phyloP scores from a whole-genome alignment of 331 rosid genomes.

The Prunus yedoensis region DNA sequence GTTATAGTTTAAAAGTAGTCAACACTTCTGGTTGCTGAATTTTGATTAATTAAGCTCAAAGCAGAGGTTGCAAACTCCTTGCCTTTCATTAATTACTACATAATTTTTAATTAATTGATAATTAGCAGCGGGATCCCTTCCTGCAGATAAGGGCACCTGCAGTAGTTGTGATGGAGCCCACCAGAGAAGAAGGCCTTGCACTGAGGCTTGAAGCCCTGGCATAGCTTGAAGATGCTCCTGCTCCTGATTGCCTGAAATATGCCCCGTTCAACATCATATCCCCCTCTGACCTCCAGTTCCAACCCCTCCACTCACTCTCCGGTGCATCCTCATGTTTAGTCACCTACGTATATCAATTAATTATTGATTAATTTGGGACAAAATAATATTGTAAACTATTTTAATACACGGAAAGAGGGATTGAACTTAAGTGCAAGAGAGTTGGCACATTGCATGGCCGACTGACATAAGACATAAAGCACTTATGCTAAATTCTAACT shows the following conservation, averaged over 20 bases:
- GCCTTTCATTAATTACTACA: neutral
- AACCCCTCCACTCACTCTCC: conserved; percentile 55
- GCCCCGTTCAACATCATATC: conserved; percentile 85
- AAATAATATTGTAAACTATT: too few species aligned
- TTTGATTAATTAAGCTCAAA: neutral
- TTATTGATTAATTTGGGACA: neutral
- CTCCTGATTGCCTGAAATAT: conserved; percentile 69
- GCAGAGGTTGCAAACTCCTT: too few species aligned
- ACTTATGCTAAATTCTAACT: neutral
- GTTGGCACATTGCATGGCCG: too few species aligned
- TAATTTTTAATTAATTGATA: neutral
- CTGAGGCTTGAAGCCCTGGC: conserved; percentile 78
- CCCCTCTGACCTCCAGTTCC: conserved; percentile 95
- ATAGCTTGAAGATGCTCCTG: conserved; percentile 59
- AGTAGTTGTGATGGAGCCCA: conserved; percentile 66
- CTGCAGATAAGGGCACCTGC: conserved; percentile 76
- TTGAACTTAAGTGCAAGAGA: too few species aligned
- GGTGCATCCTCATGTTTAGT: conserved; percentile 80
- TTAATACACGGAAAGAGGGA: too few species aligned
- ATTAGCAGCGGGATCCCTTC: conserved; percentile 58
- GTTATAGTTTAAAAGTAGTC: neutral
- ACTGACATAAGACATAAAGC: too few species aligned
- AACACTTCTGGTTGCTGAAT: neutral
- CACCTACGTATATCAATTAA: conserved; percentile 26
- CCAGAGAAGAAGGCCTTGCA: conserved; percentile 77